phyloP scores from a whole-genome alignment of 805 yeast species.

The Pichia eremophila region DNA sequence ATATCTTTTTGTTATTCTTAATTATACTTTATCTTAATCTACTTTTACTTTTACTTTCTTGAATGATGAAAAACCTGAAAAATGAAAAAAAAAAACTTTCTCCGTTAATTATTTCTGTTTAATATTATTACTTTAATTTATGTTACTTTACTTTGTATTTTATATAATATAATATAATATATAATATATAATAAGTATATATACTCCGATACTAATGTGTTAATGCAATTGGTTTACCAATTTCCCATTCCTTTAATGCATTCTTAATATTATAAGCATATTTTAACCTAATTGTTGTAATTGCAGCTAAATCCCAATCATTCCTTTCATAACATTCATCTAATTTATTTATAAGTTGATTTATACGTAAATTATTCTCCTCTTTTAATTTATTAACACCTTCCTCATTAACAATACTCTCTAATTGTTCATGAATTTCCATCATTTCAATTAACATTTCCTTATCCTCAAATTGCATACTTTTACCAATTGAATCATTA shows the following conservation, averaged over 20 bases:
- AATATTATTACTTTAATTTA: not conserved
- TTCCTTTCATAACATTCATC: constrained; percentile 34
- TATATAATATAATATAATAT: not conserved
- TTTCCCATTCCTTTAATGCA: constrained; percentile 72
- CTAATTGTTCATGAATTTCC: constrained; percentile 78
- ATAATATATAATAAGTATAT: not conserved
- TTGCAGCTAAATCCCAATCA: constrained; percentile 52
- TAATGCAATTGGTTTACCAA: constrained; percentile 54
- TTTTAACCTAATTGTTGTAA: constrained; percentile 61
- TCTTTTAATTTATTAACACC: constrained; percentile 45
- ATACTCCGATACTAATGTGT: constrained; percentile 37
- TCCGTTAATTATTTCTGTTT: no score
- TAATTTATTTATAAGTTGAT: constrained; percentile 35
- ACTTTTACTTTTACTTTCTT: not conserved
- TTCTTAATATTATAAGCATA: constrained; percentile 76
- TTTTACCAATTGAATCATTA: constrained; percentile 45
- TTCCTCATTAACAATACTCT: constrained; percentile 47
- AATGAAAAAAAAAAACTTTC: no score
- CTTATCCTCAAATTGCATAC: constrained; percentile 31
- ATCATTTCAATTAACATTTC: constrained; percentile 63
- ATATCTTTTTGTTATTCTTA: not conserved
- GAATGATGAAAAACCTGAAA: no score
- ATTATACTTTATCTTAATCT: not conserved
- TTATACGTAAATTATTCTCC: constrained; percentile 52
- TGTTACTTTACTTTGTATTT: not conserved